Percentiles rank a stretch among this genome's conserved stretches.
These are phyloP conservation scores for Dittrichia graveolens DNA, from an alignment of 129 eudicot genomes.

Conservation along the genomic window DNA sequence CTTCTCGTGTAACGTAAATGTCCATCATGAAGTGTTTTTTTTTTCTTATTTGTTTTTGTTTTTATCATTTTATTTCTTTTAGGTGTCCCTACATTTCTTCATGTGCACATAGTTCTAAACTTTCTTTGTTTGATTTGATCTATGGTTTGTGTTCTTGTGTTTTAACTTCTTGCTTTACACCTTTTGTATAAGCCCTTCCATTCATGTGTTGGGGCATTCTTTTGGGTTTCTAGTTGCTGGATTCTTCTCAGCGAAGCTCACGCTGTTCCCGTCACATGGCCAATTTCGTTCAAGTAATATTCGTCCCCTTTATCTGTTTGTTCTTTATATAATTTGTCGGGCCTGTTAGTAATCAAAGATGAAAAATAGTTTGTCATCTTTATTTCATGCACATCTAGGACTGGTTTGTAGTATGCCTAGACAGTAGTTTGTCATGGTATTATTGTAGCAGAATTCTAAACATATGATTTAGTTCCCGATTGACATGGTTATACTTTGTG, in stretches of 20 bases:
- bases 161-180: conserved; percentile 11
- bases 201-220: conserved; percentile 1
- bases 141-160: conserved; percentile 17
- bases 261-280: conserved; percentile 14
- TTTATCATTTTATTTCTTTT: conserved; percentile 17
- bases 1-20: conserved; percentile 41
- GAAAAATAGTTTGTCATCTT: neutral
- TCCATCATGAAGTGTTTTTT: conserved; percentile 9
- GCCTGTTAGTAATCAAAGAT: neutral
- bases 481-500: conserved; percentile 23
- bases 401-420: neutral
- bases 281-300: conserved; percentile 28
- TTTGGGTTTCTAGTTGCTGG: conserved; percentile 18
- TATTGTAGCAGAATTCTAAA: neutral
- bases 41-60: conserved; percentile 10
- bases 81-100: conserved; percentile 12
- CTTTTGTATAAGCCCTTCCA: conserved; percentile 13
- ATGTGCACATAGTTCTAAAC: conserved; percentile 36
- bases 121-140: conserved; percentile 30
- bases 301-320: neutral
- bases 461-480: neutral
- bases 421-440: neutral
- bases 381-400: neutral
- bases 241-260: conserved; percentile 24
- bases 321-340: neutral